Conservation (phyloP, 2,329 filamentous ascomycete genomes). For the Colletotrichum falcatum region DNA sequence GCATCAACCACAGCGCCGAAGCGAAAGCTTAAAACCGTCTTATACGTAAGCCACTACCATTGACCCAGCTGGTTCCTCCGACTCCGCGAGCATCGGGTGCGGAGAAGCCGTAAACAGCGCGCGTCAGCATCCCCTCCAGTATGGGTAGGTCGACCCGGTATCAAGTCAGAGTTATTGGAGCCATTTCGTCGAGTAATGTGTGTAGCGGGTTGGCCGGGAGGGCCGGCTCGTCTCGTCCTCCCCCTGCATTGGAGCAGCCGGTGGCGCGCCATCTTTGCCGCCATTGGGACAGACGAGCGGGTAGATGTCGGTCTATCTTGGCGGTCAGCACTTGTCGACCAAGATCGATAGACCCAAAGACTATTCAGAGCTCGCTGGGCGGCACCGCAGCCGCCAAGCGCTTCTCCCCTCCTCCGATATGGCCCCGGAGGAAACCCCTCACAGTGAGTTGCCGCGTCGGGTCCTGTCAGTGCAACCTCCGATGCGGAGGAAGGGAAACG, state of each 20-base stretch:
- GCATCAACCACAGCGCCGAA: no score
- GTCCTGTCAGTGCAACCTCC: slow-evolving; percentile 13
- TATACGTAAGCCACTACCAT: background rate
- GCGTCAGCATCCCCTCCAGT: slow-evolving; percentile 15
- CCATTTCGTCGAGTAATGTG: no score
- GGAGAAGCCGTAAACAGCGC: slow-evolving; percentile 17
- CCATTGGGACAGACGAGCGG: slow-evolving; percentile 18
- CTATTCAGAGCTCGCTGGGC: slow-evolving; percentile 18
- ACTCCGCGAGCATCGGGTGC: slow-evolving; percentile 27
- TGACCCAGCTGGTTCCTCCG: background rate
- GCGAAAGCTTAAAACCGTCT: background rate
- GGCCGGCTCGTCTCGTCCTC: background rate
- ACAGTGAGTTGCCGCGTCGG: slow-evolving; percentile 1
- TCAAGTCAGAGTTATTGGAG: slow-evolving; percentile 18
- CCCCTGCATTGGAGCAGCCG: background rate
- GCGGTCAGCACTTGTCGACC: slow-evolving; percentile 7
- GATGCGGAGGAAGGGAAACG: slow-evolving; percentile 17
- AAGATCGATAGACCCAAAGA: slow-evolving; percentile 4
- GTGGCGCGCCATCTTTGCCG: slow-evolving; percentile 17
- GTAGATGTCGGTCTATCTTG: slow-evolving; percentile 6
- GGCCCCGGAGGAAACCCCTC: slow-evolving; percentile 32
- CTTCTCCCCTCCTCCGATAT: slow-evolving; percentile 26
- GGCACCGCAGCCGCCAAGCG: slow-evolving; percentile 7
- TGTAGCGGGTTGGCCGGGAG: no score
- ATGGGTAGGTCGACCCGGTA: slow-evolving; percentile 33